Evolutionary conservation across 2,329 filamentous ascomycete species (phyloP), one percentile per base, ranked within the genome.

Genomic region (Knufia fluminis): DNA sequence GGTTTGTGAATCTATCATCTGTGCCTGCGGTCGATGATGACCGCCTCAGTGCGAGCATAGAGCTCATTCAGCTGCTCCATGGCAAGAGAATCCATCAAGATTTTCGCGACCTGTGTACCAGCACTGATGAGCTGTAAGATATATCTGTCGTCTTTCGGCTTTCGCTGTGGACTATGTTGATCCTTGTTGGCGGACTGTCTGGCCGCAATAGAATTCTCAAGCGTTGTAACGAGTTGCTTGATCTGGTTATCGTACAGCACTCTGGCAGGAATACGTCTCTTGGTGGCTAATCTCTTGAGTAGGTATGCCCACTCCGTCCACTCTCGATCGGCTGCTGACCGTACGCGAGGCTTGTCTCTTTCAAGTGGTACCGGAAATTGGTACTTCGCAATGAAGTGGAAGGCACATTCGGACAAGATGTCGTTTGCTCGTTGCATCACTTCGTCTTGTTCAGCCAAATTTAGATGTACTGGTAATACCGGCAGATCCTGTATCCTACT

Each of bases 291-390:
- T 44, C 86, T 78, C 69, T 92, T 92, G 58, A 94, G 74, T 51
- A 94, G 77, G 66, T 90, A 88, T 49, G 91, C 87, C 87, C 87
- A 94, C 69, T 94, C 87, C 40, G 86, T 91, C 87, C 87, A 94
- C 66, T 92, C 87, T 54, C 86, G 77, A 67, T 90, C 86, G 61
- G 82, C 80, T 26, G 86, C 80, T 40, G 81, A 72, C 64, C 85
- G 81, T 47, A 90, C 77, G 50, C 83, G 83, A 58, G 86, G 78
- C 78, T 89, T 89, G 65, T 91, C 85, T 65, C 85, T 79, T 50
- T 87, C 86, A 60, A 92, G 69, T 9, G 87, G 87, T 58, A 94
- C 89, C 10, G 87, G 87, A 64, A 94, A 94, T 67, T 91, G 86
- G 65, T 92, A 92, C 68, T 88, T 89, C 60, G 87, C 87, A 60